Conservation (phyloP, 1,139 yeast species). For the Hemisphaericaspora lyxosophila region DNA sequence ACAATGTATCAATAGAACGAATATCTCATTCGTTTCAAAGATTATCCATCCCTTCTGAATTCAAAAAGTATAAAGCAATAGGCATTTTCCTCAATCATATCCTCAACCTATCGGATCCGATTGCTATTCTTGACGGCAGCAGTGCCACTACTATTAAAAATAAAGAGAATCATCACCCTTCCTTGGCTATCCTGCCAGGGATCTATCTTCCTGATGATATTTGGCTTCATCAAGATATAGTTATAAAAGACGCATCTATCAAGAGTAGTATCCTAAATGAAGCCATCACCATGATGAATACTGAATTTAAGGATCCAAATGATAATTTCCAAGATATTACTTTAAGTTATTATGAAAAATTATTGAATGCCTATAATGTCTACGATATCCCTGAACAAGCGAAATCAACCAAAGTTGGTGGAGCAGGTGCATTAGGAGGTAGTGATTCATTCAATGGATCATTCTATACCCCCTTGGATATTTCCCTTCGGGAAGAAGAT, state of each 20-base stretch:
- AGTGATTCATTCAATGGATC: neutral
- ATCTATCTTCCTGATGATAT: slow-evolving; percentile 38
- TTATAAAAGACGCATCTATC: slow-evolving; percentile 32
- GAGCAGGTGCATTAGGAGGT: too few relatives aligned
- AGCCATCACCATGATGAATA: slow-evolving; percentile 32
- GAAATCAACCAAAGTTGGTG: neutral
- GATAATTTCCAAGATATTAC: slow-evolving; percentile 29
- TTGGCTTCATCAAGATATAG: slow-evolving; percentile 38
- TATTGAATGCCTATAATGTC: slow-evolving; percentile 38
- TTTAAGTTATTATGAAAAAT: slow-evolving; percentile 35
- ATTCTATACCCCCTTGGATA: neutral
- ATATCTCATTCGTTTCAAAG: neutral
- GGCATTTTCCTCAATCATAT: slow-evolving; percentile 10
- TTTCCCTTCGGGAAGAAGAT: slow-evolving; percentile 20
- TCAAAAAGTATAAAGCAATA: slow-evolving; percentile 8
- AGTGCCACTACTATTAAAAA: neutral
- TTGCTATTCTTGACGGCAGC: slow-evolving; percentile 6
- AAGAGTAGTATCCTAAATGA: slow-evolving; percentile 38
- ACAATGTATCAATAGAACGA: neutral
- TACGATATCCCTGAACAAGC: slow-evolving; percentile 24
- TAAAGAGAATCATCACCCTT: slow-evolving; percentile 12
- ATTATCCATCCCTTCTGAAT: slow-evolving; percentile 2
- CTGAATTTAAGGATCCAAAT: slow-evolving; percentile 19
- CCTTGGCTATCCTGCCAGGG: slow-evolving; percentile 27
- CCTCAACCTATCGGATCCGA: slow-evolving; percentile 12